A percentile compares a stretch with the other conserved stretches of the same genome.
phyloP scores from a whole-genome alignment of 768 basidiomycete species.

The Coprinopsis strossmayeri region DNA sequence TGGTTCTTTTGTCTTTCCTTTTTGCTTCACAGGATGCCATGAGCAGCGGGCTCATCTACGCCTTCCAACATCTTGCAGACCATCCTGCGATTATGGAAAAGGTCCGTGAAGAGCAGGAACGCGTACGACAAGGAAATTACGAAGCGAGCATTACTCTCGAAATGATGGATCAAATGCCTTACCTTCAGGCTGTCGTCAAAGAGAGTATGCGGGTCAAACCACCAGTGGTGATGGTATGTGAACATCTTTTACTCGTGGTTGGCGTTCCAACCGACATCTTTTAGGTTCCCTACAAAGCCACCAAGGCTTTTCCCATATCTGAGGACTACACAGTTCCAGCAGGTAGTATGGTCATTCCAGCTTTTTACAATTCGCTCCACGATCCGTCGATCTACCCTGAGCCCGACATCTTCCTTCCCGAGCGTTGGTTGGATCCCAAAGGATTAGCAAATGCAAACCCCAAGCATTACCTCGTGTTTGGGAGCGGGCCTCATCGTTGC shows the following conservation, averaged over 20 bases:
- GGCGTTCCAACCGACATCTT: conserved; percentile 11
- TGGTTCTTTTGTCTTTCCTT: conserved; percentile 95
- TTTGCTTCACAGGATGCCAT: conserved; percentile 98
- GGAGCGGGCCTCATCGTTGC: conserved; percentile 88
- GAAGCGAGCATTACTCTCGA: conserved; percentile 79
- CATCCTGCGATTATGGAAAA: conserved; percentile 84
- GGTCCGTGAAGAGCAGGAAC: conserved; percentile 85
- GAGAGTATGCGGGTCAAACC: conserved; percentile 90
- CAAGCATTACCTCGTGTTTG: conserved; percentile 94
- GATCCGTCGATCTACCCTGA: conserved; percentile 84
- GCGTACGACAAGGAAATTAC: conserved; percentile 71
- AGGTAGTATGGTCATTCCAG: conserved; percentile 91
- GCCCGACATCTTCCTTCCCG: conserved; percentile 77
- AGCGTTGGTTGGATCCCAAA: conserved; percentile 88
- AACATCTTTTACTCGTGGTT: conserved; percentile 2
- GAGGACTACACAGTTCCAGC: conserved; percentile 89
- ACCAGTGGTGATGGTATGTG: conserved; percentile 88
- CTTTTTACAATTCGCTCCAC: conserved; percentile 88
- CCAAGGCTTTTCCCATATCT: conserved; percentile 87
- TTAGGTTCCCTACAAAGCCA: conserved; percentile 90
- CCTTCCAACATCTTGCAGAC: conserved; percentile 94
- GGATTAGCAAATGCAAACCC: conserved; percentile 76
- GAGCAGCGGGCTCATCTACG: conserved; percentile 93
- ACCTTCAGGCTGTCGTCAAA: conserved; percentile 87
- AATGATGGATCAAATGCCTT: conserved; percentile 87